Base-by-base conservation (phyloP, 257 asterid species). In the Oldenlandia corymbosa region DNA sequence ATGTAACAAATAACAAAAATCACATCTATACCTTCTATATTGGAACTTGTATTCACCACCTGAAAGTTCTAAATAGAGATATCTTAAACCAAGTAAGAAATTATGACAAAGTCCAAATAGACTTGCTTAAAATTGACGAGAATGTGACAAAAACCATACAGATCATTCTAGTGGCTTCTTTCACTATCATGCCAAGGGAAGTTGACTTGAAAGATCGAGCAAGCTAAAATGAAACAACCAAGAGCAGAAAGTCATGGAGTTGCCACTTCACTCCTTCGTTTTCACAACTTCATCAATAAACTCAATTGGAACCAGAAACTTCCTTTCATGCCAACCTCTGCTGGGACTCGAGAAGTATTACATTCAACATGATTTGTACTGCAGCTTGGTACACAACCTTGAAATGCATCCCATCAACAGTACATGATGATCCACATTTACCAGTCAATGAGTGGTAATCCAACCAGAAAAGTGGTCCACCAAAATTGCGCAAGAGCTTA, bases 391-490 rank as follows among this genome's bases (percentile, higher is more conserved):
- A 93, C 52, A 90, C 90, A 70, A 79, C 81, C 34, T 75, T 83
- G 79, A 36, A 93, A 78, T 93, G 99, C 96, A 93, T 90, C 54
- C 99, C 99, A 64, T 93, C 96, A 10, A 51, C 61, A 21, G 99
- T 81, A 76, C 99, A 90, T 21, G 14, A 70, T 32, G 69, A 64
- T 58, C 97, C 97, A 68, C 99, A 93, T 16, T 68, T 68, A 8
- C 67, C 71, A 51, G 92, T 90, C 81, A 93, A 68, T 37, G 66
- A 37, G 60, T 60, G 92, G 26, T 84, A 79, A 73, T 93, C 97
- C 50, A 93, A 80, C 41, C 85, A 75, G 34, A 80, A 53, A 63
- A 93, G 73, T 0, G 96, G 96, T 26, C 99, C 97, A 10, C 92
- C 96, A 49, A 71, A 67, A 62, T 74, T 66, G 3, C 63, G 81